These are phyloP conservation scores for Cercospora citrullina DNA, from an alignment of 2,329 filamentous ascomycete species.

Conservation along the genomic window DNA sequence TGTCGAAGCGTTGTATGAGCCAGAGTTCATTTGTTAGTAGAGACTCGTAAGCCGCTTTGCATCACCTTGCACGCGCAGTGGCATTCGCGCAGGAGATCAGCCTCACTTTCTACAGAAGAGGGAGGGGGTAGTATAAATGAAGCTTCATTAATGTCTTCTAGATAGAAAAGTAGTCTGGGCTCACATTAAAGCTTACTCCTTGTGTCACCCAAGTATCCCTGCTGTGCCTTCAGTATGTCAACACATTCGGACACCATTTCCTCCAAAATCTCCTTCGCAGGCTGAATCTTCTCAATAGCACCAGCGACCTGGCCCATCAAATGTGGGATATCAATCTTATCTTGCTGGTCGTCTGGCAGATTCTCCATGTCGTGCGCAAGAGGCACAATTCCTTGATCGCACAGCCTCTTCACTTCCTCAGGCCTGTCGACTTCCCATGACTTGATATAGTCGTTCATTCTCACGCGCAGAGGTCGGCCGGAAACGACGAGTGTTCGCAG, in stretches of 20 bases:
- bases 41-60: background rate
- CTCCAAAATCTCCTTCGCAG: constrained; percentile 78
- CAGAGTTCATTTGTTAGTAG: background rate
- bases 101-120: background rate
- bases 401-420: constrained; percentile 72
- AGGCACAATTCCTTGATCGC: constrained; percentile 74
- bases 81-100: background rate
- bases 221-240: constrained; percentile 63
- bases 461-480: constrained; percentile 77
- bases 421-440: constrained; percentile 73
- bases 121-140: background rate
- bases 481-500: constrained; percentile 78
- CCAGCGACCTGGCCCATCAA: constrained; percentile 94
- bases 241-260: constrained; percentile 84
- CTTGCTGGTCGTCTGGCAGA: constrained; percentile 61
- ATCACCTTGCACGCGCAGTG: background rate
- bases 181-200: constrained; percentile 48
- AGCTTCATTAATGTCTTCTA: background rate
- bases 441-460: constrained; percentile 79
- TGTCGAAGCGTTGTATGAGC: background rate
- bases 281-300: constrained; percentile 72
- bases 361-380: constrained; percentile 69
- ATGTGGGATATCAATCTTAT: constrained; percentile 81
- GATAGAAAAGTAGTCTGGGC: background rate
- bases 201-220: constrained; percentile 55